Evolutionary conservation across 768 basidiomycete species (phyloP), one percentile per base, ranked within the genome.

Genomic region (Leucocoprinus birnbaumii): DNA sequence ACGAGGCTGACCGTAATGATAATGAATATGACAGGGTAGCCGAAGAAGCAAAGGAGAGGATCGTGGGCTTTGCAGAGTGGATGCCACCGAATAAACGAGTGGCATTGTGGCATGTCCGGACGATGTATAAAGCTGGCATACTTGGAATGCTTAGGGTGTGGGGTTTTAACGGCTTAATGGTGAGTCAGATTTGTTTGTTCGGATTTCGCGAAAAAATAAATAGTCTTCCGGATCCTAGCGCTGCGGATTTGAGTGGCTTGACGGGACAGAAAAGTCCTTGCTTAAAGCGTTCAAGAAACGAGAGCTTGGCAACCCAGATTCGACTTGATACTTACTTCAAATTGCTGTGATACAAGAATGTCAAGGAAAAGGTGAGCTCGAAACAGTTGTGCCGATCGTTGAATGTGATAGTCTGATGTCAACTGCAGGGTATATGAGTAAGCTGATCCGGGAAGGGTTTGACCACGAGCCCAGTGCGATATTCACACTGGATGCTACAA

Each of bases 281-380:
- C 40, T 61, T 11, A 51, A 57, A 16, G 60, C 58, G 8, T 68
- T 63, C 48, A 61, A 61, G 44, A 42, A 25, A 1, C 63, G 57
- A 40, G 61, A 60, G 41, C 43, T 56, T 16, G 48, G 24, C 26
- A 57, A 62, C 3, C 61, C 63, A 1, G 65, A 69, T 14, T 57
- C 61, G 16, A 61, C 65, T 5, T 72, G 68, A 67, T 66, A 71
- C 48, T 57, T 72, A 26, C 63, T 66, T 35, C 47, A 65, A 16
- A 61, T 63, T 5, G 58, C 60, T 50, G 68, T 68, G 2, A 59
- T 63, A 26, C 68, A 69, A 22, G 63, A 62, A 3, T 59, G 59
- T 47, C 64, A 68, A 56, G 67, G 67, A 19, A 55, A 61, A 62
- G 70, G 69, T 68, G n/a, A 25, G 10, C n/a, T n/a, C n/a, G n/a